Conservation (phyloP, 208 protist species). For the Herpetomonas samuelpessoai region DNA sequence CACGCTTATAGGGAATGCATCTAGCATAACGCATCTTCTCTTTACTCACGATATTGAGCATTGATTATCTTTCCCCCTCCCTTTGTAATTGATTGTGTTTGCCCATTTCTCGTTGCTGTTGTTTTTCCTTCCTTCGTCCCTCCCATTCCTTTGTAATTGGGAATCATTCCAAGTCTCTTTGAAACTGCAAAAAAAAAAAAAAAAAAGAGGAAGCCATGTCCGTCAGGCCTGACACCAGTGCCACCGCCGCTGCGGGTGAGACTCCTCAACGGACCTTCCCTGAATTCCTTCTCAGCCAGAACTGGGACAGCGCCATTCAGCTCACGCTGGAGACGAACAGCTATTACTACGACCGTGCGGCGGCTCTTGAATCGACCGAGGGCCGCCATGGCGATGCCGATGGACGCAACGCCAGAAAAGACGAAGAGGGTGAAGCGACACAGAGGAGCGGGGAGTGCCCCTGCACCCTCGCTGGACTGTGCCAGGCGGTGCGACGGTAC, state of each 20-base stretch:
- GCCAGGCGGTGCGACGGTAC: slow-evolving; percentile 12
- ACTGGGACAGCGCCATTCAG: slow-evolving; percentile 17
- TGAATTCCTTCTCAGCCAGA: slow-evolving; percentile 9
- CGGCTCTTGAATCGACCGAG: neutral
- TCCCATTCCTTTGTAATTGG: slow-evolving; percentile 11
- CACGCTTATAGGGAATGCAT: no score
- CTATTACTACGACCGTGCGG: slow-evolving; percentile 19
- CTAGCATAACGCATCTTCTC: no score
- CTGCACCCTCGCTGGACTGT: neutral
- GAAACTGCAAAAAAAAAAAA: slow-evolving; percentile 2
- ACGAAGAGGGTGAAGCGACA: no score
- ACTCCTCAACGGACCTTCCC: neutral
- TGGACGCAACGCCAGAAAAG: no score
- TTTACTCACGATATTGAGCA: no score
- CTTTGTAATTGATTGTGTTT: no score
- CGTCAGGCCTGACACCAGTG: neutral
- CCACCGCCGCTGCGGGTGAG: neutral
- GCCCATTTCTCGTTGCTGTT: neutral
- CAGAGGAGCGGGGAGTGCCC: no score
- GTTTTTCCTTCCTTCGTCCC: slow-evolving; percentile 2
- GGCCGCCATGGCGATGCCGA: neutral
- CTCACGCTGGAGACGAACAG: slow-evolving; percentile 20
- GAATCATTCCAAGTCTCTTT: no score
- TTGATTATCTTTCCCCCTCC: no score
- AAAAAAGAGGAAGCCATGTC: neutral